These are phyloP conservation scores for Russula sp. DNA, from an alignment of 768 basidiomycete species.

Conservation along the genomic window DNA sequence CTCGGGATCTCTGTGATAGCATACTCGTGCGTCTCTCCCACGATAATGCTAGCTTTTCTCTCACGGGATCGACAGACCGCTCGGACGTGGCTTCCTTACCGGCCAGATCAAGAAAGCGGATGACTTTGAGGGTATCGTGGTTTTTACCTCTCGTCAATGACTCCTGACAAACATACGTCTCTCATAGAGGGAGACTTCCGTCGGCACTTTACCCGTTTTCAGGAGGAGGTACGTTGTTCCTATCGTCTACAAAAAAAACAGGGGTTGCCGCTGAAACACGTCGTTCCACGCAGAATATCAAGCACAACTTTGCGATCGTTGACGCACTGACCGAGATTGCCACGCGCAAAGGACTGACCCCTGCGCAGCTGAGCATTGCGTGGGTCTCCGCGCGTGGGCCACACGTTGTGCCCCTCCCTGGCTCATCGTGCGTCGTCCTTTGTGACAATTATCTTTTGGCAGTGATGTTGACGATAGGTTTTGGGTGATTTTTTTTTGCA, in stretches of 20 bases:
- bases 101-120: conserved; percentile 38
- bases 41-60: too few relatives aligned
- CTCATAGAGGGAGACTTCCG: conserved; percentile 32
- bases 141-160: too few relatives aligned
- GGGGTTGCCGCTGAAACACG: too few relatives aligned
- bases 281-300: conserved; percentile 28
- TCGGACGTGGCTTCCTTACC: conserved; percentile 47
- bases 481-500: conserved; percentile 17
- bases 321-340: conserved; percentile 36
- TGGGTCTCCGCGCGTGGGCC: conserved; percentile 33
- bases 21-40: conserved; percentile 40
- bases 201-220: conserved; percentile 30
- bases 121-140: conserved; percentile 25
- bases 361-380: conserved; percentile 34
- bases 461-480: too few relatives aligned
- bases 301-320: conserved; percentile 37
- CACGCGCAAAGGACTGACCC: conserved; percentile 34
- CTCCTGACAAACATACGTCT: too few relatives aligned
- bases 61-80: conserved; percentile 32
- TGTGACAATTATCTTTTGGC: not conserved
- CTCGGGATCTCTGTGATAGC: conserved; percentile 53
- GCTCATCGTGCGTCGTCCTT: conserved; percentile 32
- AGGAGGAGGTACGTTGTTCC: conserved; percentile 28
- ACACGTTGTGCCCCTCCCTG: conserved; percentile 42
- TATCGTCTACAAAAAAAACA: too few relatives aligned